These are phyloP conservation scores for Vaccinium corymbosum DNA, from an alignment of 148 eudicot species.

Conservation along the genomic window DNA sequence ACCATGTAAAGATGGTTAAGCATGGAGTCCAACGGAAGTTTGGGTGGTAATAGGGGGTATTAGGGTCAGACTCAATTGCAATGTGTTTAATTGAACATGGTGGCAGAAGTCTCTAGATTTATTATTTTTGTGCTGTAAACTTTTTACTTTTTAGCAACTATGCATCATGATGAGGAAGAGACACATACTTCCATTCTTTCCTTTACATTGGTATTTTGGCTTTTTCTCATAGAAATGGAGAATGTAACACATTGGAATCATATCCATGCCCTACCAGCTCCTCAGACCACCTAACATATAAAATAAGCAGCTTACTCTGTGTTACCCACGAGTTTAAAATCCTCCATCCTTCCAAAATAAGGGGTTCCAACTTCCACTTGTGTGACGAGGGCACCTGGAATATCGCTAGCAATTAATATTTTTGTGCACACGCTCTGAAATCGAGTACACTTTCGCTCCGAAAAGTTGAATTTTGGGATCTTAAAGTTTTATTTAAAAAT, in stretches of 20 bases:
- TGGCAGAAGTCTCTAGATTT: neutral
- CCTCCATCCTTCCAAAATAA: neutral
- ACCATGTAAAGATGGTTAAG: neutral
- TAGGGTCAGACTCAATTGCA: neutral
- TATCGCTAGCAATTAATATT: neutral
- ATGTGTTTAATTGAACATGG: neutral
- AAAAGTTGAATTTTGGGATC: neutral
- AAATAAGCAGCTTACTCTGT: neutral
- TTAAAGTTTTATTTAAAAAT: neutral
- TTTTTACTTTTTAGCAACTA: neutral
- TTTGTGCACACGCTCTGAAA: neutral
- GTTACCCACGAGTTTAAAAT: neutral
- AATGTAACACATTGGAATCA: neutral
- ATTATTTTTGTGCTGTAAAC: neutral
- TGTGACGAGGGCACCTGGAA: neutral
- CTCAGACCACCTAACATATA: neutral
- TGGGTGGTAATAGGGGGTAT: neutral
- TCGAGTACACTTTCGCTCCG: neutral
- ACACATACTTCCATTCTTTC: neutral
- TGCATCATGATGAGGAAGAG: neutral
- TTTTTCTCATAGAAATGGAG: neutral
- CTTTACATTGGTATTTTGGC: neutral
- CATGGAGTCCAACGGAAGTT: neutral
- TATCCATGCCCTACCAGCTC: neutral
- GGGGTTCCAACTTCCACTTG: neutral